Percentiles rank a stretch among this genome's conserved stretches.
Conservation (phyloP, 257 asterid genomes). For the Jacaranda mimosifolia region DNA sequence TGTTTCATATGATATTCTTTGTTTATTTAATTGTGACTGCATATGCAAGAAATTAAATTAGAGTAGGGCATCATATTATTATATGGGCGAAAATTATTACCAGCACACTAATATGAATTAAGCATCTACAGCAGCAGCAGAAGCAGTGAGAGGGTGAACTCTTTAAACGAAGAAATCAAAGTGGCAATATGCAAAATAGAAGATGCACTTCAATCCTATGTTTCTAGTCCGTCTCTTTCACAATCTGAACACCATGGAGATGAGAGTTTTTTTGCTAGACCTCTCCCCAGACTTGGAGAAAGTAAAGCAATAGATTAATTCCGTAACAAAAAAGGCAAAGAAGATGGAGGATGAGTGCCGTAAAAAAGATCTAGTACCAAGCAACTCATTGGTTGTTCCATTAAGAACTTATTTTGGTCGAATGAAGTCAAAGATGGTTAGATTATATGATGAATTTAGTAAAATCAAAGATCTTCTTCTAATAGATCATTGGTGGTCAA, state of each 20-base stretch:
- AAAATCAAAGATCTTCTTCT: background rate
- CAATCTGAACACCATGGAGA: background rate
- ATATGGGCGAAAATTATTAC: too few relatives aligned
- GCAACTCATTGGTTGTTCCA: background rate
- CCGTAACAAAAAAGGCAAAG: background rate
- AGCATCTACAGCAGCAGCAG: too few relatives aligned
- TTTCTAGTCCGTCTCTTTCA: background rate
- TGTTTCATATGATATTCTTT: too few relatives aligned
- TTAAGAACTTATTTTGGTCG: background rate
- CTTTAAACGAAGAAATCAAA: too few relatives aligned
- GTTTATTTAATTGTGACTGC: too few relatives aligned
- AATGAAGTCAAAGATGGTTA: background rate
- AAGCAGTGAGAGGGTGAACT: too few relatives aligned
- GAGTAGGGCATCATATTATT: too few relatives aligned
- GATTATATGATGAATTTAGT: background rate
- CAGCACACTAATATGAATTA: too few relatives aligned
- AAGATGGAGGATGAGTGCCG: background rate
- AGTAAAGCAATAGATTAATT: background rate
- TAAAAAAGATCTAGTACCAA: background rate
- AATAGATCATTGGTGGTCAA: too few relatives aligned
- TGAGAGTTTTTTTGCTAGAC: background rate
- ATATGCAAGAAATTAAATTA: too few relatives aligned
- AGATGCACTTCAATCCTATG: background rate
- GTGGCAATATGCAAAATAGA: background rate
- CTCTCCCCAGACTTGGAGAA: background rate